These are phyloP conservation scores for Sarocladiaceae sp. DNA, from an alignment of 2,329 filamentous ascomycete species.

Conservation along the genomic window DNA sequence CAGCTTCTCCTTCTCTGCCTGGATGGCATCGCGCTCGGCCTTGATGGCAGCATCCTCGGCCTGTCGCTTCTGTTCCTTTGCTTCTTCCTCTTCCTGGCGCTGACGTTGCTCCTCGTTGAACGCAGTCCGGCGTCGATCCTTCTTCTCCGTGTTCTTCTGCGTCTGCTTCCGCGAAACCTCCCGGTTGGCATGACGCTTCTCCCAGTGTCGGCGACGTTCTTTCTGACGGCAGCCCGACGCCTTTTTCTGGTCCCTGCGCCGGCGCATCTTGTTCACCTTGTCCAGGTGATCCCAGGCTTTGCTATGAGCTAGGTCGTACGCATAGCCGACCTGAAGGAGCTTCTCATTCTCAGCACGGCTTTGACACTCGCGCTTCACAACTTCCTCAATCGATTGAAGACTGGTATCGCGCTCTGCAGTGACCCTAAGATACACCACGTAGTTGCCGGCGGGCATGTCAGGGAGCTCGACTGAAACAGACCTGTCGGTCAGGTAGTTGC, in stretches of 20 bases:
- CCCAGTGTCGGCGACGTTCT: slow-evolving; percentile 42
- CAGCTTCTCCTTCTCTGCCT: slow-evolving; percentile 19
- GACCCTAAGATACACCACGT: slow-evolving; percentile 51
- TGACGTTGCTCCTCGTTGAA: slow-evolving; percentile 22
- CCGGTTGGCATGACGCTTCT: slow-evolving; percentile 38
- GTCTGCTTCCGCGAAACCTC: slow-evolving; percentile 34
- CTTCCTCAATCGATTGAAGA: slow-evolving; percentile 44
- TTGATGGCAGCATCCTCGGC: slow-evolving; percentile 22
- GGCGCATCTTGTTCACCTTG: slow-evolving; percentile 41
- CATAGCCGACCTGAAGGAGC: slow-evolving; percentile 49
- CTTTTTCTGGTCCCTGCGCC: slow-evolving; percentile 43
- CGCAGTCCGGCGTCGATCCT: slow-evolving; percentile 21
- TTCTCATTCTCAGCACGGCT: slow-evolving; percentile 48
- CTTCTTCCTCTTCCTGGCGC: slow-evolving; percentile 21
- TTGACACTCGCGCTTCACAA: slow-evolving; percentile 46
- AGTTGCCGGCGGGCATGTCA: slow-evolving; percentile 49
- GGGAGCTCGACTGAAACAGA: slow-evolving; percentile 53
- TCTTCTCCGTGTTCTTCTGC: slow-evolving; percentile 32
- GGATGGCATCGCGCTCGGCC: slow-evolving; percentile 21
- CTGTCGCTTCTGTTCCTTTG: slow-evolving; percentile 19
- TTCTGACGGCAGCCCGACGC: slow-evolving; percentile 38
- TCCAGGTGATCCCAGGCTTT: slow-evolving; percentile 48
- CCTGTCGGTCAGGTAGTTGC: slow-evolving; percentile 51
- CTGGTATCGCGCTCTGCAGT: slow-evolving; percentile 40
- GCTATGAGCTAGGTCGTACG: slow-evolving; percentile 55